phyloP scores from a whole-genome alignment of 768 basidiomycete species.

The Royoungia palumana region DNA sequence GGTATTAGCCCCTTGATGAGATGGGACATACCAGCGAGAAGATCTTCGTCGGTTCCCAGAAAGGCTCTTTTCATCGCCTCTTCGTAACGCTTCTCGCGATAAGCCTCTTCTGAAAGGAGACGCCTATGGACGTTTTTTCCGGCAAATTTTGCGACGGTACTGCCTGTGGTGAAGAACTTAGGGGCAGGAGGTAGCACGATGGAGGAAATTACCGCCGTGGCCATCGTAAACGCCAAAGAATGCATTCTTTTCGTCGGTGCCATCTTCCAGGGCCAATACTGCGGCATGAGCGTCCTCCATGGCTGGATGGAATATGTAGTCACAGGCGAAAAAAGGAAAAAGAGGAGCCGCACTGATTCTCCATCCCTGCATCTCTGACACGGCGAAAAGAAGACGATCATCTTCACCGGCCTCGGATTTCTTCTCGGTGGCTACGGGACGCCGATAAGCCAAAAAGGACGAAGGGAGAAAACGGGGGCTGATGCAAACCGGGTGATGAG shows the following conservation, averaged over 20 bases:
- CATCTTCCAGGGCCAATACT: slow-evolving; percentile 64
- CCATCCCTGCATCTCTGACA: slow-evolving; percentile 99
- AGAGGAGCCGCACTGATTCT: slow-evolving; percentile 75
- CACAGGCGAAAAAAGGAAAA: neutral
- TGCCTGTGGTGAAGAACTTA: slow-evolving; percentile 45
- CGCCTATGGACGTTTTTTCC: slow-evolving; percentile 82
- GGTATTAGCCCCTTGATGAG: neutral
- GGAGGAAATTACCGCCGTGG: slow-evolving; percentile 73
- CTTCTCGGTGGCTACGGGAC: slow-evolving; percentile 71
- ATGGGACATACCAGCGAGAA: slow-evolving; percentile 65
- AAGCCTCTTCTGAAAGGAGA: slow-evolving; percentile 67
- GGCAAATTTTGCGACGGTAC: slow-evolving; percentile 81
- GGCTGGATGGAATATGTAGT: slow-evolving; percentile 44
- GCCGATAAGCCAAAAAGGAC: slow-evolving; percentile 10
- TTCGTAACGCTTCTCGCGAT: slow-evolving; percentile 66
- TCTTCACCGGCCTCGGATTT: slow-evolving; percentile 69
- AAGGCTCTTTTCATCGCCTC: slow-evolving; percentile 85
- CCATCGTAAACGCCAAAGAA: slow-evolving; percentile 99
- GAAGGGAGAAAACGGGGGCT: slow-evolving; percentile 2
- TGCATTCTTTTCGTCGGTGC: slow-evolving; percentile 48
- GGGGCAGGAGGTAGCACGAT: neutral
- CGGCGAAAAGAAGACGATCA: slow-evolving; percentile 66
- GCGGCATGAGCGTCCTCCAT: slow-evolving; percentile 97
- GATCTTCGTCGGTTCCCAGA: slow-evolving; percentile 91
- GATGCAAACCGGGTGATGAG: slow-evolving; percentile 65